phyloP scores from a whole-genome alignment of 1,139 yeast species.

The Pneumocystis murina region DNA sequence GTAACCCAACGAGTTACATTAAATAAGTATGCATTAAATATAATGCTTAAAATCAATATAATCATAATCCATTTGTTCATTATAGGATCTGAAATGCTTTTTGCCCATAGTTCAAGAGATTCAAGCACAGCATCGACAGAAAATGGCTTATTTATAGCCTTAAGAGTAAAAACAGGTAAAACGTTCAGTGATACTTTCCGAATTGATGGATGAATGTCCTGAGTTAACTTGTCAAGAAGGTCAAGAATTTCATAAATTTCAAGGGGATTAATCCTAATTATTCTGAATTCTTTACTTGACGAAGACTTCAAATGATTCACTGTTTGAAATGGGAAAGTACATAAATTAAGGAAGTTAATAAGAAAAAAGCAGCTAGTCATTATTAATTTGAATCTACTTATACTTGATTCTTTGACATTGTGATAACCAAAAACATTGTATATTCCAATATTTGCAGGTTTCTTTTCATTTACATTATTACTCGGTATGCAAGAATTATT shows the following conservation, averaged over 20 bases:
- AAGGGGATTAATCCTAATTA: not conserved
- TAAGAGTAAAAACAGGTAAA: constrained; percentile 37
- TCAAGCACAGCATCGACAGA: constrained; percentile 49
- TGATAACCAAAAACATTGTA: constrained; percentile 13
- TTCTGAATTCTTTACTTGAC: not conserved
- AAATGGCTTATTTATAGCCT: constrained; percentile 25
- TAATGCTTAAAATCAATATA: constrained; percentile 59
- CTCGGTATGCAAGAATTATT: constrained; percentile 10
- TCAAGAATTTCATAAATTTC: not conserved
- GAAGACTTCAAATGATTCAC: not conserved
- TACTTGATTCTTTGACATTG: constrained; percentile 18
- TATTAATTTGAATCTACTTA: constrained; percentile 26
- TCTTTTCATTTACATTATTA: constrained; percentile 4
- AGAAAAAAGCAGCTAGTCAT: constrained; percentile 55
- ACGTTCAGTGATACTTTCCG: constrained; percentile 43
- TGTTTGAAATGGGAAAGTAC: constrained; percentile 17
- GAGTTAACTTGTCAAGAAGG: not conserved
- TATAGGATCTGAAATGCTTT: constrained; percentile 67
- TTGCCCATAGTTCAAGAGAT: constrained; percentile 43
- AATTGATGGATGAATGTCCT: constrained; percentile 3
- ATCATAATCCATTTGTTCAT: constrained; percentile 65
- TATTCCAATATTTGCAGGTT: constrained; percentile 8
- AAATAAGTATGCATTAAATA: constrained; percentile 68
- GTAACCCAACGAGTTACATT: constrained; percentile 22
- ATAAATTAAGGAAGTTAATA: constrained; percentile 54